Evolutionary conservation across 331 rosid species (phyloP).

Genomic region (Cydonia oblonga): DNA sequence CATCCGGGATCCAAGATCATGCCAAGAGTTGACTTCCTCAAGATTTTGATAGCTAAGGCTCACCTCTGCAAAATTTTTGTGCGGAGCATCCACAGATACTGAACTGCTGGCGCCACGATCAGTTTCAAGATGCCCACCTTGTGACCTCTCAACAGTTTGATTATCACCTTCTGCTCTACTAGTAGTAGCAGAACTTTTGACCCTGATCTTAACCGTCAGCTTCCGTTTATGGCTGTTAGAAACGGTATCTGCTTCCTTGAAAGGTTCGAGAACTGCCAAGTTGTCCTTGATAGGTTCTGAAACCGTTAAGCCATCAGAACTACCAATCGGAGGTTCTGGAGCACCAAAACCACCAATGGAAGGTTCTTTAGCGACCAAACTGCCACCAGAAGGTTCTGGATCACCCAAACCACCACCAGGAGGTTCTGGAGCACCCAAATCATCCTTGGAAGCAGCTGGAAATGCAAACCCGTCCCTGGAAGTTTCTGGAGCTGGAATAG

Average conservation of each 20-base stretch:
- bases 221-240: constrained; percentile 57
- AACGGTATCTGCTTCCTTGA: constrained; percentile 53
- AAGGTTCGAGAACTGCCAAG: constrained; percentile 8
- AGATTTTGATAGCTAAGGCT: constrained; percentile 51
- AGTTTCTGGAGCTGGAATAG: no score
- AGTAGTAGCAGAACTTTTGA: constrained; percentile 71
- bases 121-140: constrained; percentile 44
- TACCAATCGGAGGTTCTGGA: constrained; percentile 28
- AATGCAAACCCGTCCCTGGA: constrained; percentile 15
- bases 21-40: constrained; percentile 80
- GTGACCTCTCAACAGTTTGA: constrained; percentile 63
- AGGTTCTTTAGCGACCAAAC: constrained; percentile 6
- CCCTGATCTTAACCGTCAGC: constrained; percentile 65
- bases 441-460: constrained; percentile 20
- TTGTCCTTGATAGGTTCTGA: constrained; percentile 26
- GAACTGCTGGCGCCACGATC: constrained; percentile 77
- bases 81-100: constrained; percentile 94
- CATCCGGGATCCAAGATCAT: constrained; percentile 67
- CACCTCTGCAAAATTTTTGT: constrained; percentile 45
- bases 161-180: constrained; percentile 71
- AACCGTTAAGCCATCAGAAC: constrained; percentile 6
- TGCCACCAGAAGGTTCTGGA: constrained; percentile 18
- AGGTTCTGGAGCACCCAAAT: constrained; percentile 19
- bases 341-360: constrained; percentile 17
- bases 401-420: constrained; percentile 13